These are phyloP conservation scores for Apiospora aurea DNA, from an alignment of 2,329 filamentous ascomycete species.

Conservation along the genomic window DNA sequence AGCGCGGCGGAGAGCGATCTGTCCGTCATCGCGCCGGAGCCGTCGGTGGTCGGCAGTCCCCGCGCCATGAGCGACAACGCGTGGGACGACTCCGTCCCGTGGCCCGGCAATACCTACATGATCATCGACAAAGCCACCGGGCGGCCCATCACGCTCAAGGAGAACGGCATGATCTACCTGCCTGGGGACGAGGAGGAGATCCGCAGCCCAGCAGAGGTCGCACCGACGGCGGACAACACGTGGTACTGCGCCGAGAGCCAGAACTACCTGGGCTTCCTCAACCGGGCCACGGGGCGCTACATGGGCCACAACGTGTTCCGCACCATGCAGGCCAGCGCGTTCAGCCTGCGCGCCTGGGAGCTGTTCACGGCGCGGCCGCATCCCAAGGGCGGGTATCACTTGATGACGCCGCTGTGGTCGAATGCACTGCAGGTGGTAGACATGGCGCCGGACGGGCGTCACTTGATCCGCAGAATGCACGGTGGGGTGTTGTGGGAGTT, in stretches of 20 bases:
- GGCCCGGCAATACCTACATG: constrained; percentile 2
- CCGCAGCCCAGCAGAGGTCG: background rate
- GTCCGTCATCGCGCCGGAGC: background rate
- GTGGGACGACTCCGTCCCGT: constrained; percentile 8
- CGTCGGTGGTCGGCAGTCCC: background rate
- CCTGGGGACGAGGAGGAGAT: background rate
- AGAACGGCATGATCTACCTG: background rate
- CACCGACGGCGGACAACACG: background rate
- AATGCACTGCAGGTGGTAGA: background rate
- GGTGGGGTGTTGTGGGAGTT: constrained; percentile 20
- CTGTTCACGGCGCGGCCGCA: background rate
- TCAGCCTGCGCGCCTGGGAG: background rate
- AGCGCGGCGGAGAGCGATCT: background rate
- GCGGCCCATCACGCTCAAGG: background rate
- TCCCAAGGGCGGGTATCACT: background rate
- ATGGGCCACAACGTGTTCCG: background rate
- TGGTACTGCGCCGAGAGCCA: background rate
- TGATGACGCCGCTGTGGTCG: background rate
- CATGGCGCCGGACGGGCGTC: background rate
- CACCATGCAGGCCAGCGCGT: background rate
- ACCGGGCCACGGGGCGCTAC: background rate
- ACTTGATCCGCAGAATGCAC: constrained; percentile 1
- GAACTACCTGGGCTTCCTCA: constrained; percentile 16
- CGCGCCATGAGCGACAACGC: background rate
- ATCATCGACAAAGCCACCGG: constrained; percentile 7